phyloP scores from a whole-genome alignment of 1,139 yeast species.

The Kurtzmaniella natalensis region DNA sequence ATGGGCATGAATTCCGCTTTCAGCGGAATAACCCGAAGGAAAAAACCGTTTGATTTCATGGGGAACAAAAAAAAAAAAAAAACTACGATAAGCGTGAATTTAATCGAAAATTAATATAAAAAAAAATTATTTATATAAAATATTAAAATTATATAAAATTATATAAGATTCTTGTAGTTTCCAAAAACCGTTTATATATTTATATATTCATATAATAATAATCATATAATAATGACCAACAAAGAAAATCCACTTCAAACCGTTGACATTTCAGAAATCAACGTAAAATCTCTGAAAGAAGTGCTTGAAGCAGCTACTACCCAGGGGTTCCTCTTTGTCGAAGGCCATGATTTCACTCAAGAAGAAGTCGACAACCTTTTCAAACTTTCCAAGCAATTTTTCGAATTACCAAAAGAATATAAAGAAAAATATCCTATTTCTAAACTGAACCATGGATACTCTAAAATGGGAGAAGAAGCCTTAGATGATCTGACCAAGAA shows the following conservation, averaged over 20 bases:
- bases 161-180: no score
- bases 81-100: no score
- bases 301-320: conserved; percentile 61
- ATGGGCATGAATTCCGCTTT: no score
- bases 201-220: no score
- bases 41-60: no score
- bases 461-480: conserved; percentile 56
- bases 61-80: no score
- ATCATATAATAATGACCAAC: conserved; percentile 5
- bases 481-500: conserved; percentile 41
- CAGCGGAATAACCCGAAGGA: no score
- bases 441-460: conserved; percentile 58
- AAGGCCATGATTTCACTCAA: conserved; percentile 64
- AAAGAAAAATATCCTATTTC: conserved; percentile 48
- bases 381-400: conserved; percentile 50
- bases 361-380: conserved; percentile 56
- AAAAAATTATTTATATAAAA: no score
- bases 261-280: conserved; percentile 51
- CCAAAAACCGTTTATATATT: no score
- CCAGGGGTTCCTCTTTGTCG: conserved; percentile 69
- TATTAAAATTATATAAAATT: no score
- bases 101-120: no score
- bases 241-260: conserved; percentile 39
- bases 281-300: conserved; percentile 41
- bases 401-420: conserved; percentile 45